Percentiles rank a stretch among this genome's conserved stretches.
Evolutionary conservation across 805 yeast species (phyloP).

Genomic region (Starmerella asiatica): DNA sequence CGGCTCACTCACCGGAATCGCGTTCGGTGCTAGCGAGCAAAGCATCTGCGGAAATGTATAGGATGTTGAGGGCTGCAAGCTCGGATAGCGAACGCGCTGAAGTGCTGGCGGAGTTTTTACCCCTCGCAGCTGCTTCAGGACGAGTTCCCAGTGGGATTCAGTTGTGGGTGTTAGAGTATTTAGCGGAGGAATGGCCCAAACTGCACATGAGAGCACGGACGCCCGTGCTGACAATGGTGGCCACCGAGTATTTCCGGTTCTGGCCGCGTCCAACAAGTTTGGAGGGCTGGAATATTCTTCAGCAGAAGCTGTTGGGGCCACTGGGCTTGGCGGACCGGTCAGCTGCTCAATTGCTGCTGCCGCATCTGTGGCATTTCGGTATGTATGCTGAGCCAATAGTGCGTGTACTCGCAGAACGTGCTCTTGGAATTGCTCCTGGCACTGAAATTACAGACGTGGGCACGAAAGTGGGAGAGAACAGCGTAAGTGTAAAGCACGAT

Average conservation of each 20-base stretch:
- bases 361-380: conserved; percentile 16
- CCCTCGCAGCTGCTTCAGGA: conserved; percentile 10
- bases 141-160: conserved; percentile 10
- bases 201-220: conserved; percentile 5
- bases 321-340: conserved; percentile 2
- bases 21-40: background rate
- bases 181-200: conserved; percentile 5
- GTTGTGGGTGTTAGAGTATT: conserved; percentile 8
- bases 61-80: background rate
- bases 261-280: conserved; percentile 2
- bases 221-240: conserved; percentile 4
- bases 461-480: too few species aligned
- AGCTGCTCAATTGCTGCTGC: conserved; percentile 7
- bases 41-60: conserved; percentile 4
- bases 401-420: background rate
- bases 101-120: conserved; percentile 8
- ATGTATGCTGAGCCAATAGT: conserved; percentile 6
- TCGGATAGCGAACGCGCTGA: conserved; percentile 11
- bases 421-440: background rate
- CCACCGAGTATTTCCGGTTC: conserved; percentile 10
- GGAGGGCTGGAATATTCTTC: background rate
- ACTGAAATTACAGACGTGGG: background rate
- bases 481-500: too few species aligned
- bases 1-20: conserved; percentile 7
- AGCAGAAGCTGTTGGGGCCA: conserved; percentile 7